Evolutionary conservation across 495 filamentous ascomycete species (phyloP).

Genomic region (Oleoguttula mirabilis): DNA sequence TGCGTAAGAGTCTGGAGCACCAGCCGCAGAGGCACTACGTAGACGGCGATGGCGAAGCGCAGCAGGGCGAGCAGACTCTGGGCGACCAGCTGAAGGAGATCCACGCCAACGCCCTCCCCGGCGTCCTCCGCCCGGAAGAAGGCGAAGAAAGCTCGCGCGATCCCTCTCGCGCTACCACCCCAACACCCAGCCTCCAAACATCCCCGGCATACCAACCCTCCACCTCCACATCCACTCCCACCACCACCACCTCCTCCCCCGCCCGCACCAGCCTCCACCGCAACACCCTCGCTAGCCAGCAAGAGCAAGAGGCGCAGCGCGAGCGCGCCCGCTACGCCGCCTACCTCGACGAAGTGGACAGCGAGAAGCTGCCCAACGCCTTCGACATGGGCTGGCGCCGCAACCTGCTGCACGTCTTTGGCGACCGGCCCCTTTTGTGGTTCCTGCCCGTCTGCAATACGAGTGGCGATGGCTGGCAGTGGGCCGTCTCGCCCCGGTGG

Average conservation of each 20-base stretch:
- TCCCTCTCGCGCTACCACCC: slow-evolving; percentile 8
- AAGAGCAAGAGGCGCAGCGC: slow-evolving; percentile 60
- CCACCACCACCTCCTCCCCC: slow-evolving; percentile 34
- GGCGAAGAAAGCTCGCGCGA: slow-evolving; percentile 40
- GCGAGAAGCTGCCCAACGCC: slow-evolving; percentile 74
- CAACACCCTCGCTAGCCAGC: slow-evolving; percentile 52
- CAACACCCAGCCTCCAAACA: slow-evolving; percentile 16
- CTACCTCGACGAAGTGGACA: slow-evolving; percentile 81
- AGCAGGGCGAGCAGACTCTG: slow-evolving; percentile 48
- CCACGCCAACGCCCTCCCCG: slow-evolving; percentile 72
- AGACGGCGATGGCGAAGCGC: slow-evolving; percentile 27
- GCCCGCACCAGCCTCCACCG: slow-evolving; percentile 41
- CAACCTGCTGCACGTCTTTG: slow-evolving; percentile 80
- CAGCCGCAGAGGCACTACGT: slow-evolving; percentile 30
- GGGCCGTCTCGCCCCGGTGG: slow-evolving; percentile 60
- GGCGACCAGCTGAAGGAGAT: slow-evolving; percentile 67
- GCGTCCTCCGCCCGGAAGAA: slow-evolving; percentile 66
- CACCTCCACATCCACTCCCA: slow-evolving; percentile 28
- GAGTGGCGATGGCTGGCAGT: slow-evolving; percentile 85
- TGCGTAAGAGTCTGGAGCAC: slow-evolving; percentile 52
- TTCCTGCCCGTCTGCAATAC: slow-evolving; percentile 69
- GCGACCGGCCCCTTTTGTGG: slow-evolving; percentile 58
- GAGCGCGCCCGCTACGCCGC: slow-evolving; percentile 65
- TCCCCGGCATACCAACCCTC: slow-evolving; percentile 17
- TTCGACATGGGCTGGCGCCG: slow-evolving; percentile 75